Evolutionary conservation across 768 basidiomycete species (phyloP), one percentile per base, ranked within the genome.

Genomic region (Leucogyrophana mollusca): DNA sequence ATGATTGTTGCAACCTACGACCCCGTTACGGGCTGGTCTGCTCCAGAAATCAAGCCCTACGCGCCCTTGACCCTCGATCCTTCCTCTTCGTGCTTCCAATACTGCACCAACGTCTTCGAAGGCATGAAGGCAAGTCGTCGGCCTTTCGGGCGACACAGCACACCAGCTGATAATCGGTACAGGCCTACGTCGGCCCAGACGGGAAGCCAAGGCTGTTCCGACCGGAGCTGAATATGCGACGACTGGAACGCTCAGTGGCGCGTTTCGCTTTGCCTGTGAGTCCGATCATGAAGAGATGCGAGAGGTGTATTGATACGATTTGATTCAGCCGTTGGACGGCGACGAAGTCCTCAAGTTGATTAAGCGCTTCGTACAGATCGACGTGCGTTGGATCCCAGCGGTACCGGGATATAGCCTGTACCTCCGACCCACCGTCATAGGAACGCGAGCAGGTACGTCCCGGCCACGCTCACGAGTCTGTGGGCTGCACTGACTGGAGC

Each of bases 311-410:
- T 33, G 61, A 70, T 70, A 39, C 43, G 65, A 53, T 22, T 22
- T 16, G 20, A 9, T 20, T 21, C 24, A 70, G 73, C 60, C 69
- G 11, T 76, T 80, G 55, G 65, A 78, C 46, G 69, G 71, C 1
- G 69, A 76, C 34, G 67, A 67, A 27, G 67, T 82, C 23, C 70
- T 76, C 32, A 65, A 67, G 34, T 68, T 82, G 43, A 73, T 83
- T 60, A 85, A 87, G 64, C 77, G 77, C 39, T 78, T 97, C 48
- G 81, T 89, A 40, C 45, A 60, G 34, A 52, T 87, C 37, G 94
- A 97, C 35, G 65, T 72, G n/a, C 79, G 85, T 9, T 96, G 94
- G 93, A 90, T 96, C 24, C 94, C 93, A 3, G 67, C 71, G 2
- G 64, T 71, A 10, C 73, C 79, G 2, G 92, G 87, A 11, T 81